Conservation (phyloP, 2,329 filamentous ascomycete species). For the Harringtonia aguacate region DNA sequence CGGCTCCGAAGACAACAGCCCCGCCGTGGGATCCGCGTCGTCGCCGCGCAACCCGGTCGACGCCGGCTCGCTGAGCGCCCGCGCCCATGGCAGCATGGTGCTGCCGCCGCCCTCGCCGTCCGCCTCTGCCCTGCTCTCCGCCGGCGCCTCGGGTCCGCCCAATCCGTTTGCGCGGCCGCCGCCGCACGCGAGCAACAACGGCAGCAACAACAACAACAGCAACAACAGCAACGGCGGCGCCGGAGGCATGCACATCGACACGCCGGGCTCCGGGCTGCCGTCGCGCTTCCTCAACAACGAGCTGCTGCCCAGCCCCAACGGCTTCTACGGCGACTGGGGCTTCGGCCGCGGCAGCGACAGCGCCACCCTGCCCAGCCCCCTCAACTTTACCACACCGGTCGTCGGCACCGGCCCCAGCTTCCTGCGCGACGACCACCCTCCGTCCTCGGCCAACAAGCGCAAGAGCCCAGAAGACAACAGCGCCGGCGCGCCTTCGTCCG, state of each 20-base stretch:
- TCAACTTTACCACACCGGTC: conserved; percentile 83
- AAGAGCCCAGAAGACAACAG: conserved; percentile 47
- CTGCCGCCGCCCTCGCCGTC: conserved; percentile 90
- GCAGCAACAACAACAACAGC: background rate
- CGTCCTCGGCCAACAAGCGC: conserved; percentile 35
- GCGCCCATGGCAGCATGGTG: conserved; percentile 53
- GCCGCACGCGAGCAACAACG: conserved; percentile 47
- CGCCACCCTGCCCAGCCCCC: conserved; percentile 82
- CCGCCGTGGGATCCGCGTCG: conserved; percentile 61
- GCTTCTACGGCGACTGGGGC: conserved; percentile 88
- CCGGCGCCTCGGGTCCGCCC: conserved; percentile 81
- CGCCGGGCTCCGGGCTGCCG: conserved; percentile 87
- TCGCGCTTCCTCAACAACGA: conserved; percentile 84
- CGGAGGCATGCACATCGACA: conserved; percentile 51
- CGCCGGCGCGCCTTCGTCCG: conserved; percentile 25
- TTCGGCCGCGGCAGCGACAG: conserved; percentile 57
- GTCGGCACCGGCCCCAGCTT: conserved; percentile 53
- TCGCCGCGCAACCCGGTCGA: conserved; percentile 44
- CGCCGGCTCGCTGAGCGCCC: conserved; percentile 42
- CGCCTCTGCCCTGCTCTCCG: conserved; percentile 73
- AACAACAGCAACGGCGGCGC: too few relatives aligned
- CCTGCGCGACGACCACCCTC: conserved; percentile 40
- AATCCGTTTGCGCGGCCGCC: conserved; percentile 90
- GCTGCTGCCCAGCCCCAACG: conserved; percentile 80
- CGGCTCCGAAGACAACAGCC: conserved; percentile 62